phyloP scores from a whole-genome alignment of 345 rosid genomes.

The Sapria himalayana region DNA sequence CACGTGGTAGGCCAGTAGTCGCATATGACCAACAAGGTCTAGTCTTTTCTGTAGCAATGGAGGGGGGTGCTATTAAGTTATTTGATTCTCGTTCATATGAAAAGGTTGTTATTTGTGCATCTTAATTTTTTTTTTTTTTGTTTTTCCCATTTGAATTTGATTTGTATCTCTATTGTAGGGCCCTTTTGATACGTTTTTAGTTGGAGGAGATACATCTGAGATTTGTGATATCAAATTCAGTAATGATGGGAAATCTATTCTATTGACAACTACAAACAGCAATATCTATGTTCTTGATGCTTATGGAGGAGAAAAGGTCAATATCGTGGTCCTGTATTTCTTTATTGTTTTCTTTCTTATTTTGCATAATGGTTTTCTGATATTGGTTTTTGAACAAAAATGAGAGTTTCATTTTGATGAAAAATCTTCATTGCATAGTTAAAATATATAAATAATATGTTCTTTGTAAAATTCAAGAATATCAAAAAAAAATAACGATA shows the following conservation, averaged over 20 bases:
- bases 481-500: too few relatives aligned
- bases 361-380: too few relatives aligned
- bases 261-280: conserved; percentile 75
- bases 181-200: conserved; percentile 87
- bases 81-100: conserved; percentile 91
- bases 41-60: conserved; percentile 97
- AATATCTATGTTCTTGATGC: conserved; percentile 82
- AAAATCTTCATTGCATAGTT: too few relatives aligned
- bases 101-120: conserved; percentile 29
- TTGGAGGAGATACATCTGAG: conserved; percentile 94
- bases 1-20: conserved; percentile 91
- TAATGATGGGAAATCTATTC: conserved; percentile 92
- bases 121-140: neutral
- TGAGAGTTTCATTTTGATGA: too few relatives aligned
- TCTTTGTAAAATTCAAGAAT: too few relatives aligned
- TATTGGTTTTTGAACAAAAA: too few relatives aligned
- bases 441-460: too few relatives aligned
- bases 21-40: conserved; percentile 98
- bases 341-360: too few relatives aligned
- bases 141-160: conserved; percentile 7
- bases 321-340: conserved; percentile 1
- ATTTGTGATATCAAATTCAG: conserved; percentile 94
- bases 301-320: conserved; percentile 89
- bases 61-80: conserved; percentile 92
- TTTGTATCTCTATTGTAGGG: conserved; percentile 29